Evolutionary conservation across 805 yeast species (phyloP).

Genomic region (Grigorovia transvaalensis): DNA sequence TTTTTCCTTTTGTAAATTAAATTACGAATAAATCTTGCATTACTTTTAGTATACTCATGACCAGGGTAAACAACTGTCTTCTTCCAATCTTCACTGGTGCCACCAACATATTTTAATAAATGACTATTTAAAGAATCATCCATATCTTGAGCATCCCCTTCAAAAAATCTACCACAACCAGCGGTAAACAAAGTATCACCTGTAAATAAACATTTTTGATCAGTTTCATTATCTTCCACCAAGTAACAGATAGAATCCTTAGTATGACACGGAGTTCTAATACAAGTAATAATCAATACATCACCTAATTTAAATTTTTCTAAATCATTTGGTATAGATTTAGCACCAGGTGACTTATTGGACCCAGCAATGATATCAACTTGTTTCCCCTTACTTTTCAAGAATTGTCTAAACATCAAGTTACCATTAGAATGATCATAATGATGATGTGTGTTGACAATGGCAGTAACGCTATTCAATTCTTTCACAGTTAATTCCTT

Average conservation of each 20-base stretch:
- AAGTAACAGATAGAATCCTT: conserved; percentile 90
- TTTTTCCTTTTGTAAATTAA: conserved; percentile 38
- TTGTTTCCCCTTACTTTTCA: conserved; percentile 32
- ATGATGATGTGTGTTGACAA: conserved; percentile 95
- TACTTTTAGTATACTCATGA: conserved; percentile 85
- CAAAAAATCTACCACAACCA: conserved; percentile 96
- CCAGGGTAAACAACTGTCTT: conserved; percentile 76
- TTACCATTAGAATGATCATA: conserved; percentile 93
- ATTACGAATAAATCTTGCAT: conserved; percentile 65
- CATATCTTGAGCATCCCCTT: conserved; percentile 82
- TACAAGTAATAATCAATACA: conserved; percentile 53
- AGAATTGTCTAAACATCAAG: conserved; percentile 24
- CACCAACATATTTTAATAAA: conserved; percentile 53
- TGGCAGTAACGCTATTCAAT: conserved; percentile 48
- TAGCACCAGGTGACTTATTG: conserved; percentile 44
- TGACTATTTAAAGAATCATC: conserved; percentile 48
- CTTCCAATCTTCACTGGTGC: conserved; percentile 25
- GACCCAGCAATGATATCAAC: conserved; percentile 67
- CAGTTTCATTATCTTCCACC: conserved; percentile 51
- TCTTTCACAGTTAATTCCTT: conserved; percentile 34
- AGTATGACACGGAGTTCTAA: conserved; percentile 97
- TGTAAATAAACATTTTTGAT: conserved; percentile 70
- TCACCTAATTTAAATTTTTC: conserved; percentile 37
- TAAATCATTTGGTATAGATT: conserved; percentile 56
- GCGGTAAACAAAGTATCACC: conserved; percentile 92